Conservation (phyloP, 805 yeast species). For the Yarrowia osloensis region DNA sequence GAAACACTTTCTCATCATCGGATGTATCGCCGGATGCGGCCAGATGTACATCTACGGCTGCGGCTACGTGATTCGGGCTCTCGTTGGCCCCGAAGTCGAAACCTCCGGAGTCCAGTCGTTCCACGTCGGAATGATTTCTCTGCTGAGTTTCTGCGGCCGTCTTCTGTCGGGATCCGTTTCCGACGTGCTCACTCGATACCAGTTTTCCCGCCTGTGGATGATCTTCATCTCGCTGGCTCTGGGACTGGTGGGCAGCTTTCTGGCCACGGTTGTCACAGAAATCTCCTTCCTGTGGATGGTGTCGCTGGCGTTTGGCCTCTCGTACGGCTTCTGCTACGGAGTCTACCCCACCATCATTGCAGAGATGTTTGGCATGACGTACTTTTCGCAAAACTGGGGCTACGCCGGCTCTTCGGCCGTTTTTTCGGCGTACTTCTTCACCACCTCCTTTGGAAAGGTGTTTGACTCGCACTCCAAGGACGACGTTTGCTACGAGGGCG, state of each 20-base stretch:
- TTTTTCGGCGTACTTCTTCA: conserved; percentile 58
- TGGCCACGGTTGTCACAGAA: conserved; percentile 47
- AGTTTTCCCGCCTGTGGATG: conserved; percentile 56
- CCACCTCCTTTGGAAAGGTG: conserved; percentile 60
- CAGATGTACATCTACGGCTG: conserved; percentile 75
- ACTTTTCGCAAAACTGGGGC: conserved; percentile 75
- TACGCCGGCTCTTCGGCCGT: conserved; percentile 65
- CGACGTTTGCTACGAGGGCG: conserved; percentile 10
- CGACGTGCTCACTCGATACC: conserved; percentile 54
- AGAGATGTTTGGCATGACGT: conserved; percentile 64
- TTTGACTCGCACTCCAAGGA: conserved; percentile 49
- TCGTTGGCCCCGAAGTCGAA: conserved; percentile 37
- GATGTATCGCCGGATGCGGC: conserved; percentile 64
- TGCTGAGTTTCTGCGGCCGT: conserved; percentile 67
- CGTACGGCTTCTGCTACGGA: conserved; percentile 73
- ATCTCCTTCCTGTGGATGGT: conserved; percentile 48
- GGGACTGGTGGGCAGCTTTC: conserved; percentile 52
- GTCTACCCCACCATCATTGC: conserved; percentile 69
- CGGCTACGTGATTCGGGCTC: conserved; percentile 67
- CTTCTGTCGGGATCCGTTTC: conserved; percentile 63
- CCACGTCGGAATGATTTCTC: conserved; percentile 69
- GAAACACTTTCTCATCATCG: conserved; percentile 45
- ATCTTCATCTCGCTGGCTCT: conserved; percentile 56
- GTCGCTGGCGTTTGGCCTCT: conserved; percentile 62
- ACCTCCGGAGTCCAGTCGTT: conserved; percentile 46